Conservation (phyloP, 2,329 filamentous ascomycete species). For the Colletotrichum graminicola region DNA sequence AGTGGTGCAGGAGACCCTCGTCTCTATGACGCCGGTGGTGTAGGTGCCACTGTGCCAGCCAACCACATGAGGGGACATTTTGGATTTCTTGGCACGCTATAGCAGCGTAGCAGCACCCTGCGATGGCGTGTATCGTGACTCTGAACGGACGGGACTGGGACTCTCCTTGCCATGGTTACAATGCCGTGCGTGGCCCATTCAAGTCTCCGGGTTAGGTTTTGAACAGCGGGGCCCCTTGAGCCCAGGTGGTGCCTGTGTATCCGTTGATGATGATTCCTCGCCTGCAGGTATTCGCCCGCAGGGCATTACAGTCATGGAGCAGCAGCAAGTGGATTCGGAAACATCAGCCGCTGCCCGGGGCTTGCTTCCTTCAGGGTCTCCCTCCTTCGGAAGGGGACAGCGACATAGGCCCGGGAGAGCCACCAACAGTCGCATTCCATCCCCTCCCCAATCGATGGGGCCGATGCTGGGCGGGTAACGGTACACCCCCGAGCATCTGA, state of each 20-base stretch:
- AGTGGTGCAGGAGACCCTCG: constrained; percentile 34
- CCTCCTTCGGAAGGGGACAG: neutral
- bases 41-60: neutral
- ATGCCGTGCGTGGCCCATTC: no score
- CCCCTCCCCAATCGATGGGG: no score
- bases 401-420: neutral
- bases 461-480: neutral
- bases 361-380: constrained; percentile 33
- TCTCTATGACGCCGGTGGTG: constrained; percentile 33
- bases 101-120: neutral
- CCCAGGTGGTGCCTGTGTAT: neutral
- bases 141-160: neutral
- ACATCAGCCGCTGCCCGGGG: neutral
- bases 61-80: constrained; percentile 3
- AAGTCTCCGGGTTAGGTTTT: neutral
- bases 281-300: constrained; percentile 26
- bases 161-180: neutral
- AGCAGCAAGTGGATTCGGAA: neutral
- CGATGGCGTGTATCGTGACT: neutral
- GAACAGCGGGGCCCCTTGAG: neutral
- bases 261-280: neutral
- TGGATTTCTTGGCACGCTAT: neutral
- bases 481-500: neutral
- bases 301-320: constrained; percentile 13
- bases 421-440: neutral